Evolutionary conservation across 148 eudicot species (phyloP).

Genomic region (Selenicereus undatus): DNA sequence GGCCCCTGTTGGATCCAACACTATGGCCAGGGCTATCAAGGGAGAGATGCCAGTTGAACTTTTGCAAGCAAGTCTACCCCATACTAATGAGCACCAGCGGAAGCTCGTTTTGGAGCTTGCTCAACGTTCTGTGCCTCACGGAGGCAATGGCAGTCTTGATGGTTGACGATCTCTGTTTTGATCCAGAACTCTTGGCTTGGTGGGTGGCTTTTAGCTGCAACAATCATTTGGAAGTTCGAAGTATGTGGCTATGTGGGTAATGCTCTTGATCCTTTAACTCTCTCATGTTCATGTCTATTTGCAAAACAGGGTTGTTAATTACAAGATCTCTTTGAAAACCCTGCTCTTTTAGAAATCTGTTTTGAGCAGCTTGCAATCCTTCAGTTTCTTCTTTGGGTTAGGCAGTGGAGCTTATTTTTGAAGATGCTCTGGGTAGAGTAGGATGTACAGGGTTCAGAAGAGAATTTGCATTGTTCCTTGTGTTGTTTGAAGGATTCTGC

Average conservation of each 20-base stretch:
- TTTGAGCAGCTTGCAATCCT: conserved; percentile 17
- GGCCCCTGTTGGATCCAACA: conserved; percentile 40
- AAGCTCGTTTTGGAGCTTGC: conserved; percentile 74
- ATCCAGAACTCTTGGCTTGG: not conserved
- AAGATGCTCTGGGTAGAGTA: conserved; percentile 34
- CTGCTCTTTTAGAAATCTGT: not conserved
- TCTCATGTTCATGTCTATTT: conserved; percentile 1
- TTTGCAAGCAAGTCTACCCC: conserved; percentile 86
- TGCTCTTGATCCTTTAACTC: not conserved
- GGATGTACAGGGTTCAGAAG: conserved; percentile 31
- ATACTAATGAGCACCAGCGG: conserved; percentile 69
- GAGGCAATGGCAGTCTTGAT: conserved; percentile 36
- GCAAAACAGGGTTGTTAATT: conserved; percentile 2
- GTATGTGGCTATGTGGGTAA: conserved; percentile 1
- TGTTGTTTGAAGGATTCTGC: conserved; percentile 31
- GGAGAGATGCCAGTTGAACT: conserved; percentile 96
- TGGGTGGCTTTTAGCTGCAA: not conserved
- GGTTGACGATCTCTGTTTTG: conserved; percentile 7
- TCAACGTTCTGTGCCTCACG: conserved; percentile 70
- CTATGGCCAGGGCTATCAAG: conserved; percentile 56
- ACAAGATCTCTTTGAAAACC: conserved; percentile 12
- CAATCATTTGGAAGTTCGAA: not conserved
- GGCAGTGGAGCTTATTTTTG: conserved; percentile 32
- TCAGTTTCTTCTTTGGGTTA: conserved; percentile 14
- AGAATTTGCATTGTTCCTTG: conserved; percentile 19